Evolutionary conservation across 768 basidiomycete species (phyloP).

Genomic region (Jaapia argillacea): DNA sequence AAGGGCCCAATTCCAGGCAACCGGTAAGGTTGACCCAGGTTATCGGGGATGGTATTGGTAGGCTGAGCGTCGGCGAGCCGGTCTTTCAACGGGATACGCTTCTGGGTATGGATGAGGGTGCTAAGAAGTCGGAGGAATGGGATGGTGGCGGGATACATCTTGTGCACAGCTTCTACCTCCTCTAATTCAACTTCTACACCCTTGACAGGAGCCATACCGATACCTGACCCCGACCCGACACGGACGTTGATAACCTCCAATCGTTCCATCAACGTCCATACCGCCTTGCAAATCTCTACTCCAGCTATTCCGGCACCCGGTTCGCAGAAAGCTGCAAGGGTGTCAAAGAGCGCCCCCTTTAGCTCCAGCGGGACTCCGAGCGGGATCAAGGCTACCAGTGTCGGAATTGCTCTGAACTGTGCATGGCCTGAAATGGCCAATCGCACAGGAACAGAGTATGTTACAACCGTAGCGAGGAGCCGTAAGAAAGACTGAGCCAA

Average conservation of each 20-base stretch:
- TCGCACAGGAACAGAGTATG: slow-evolving; percentile 68
- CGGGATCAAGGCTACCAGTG: slow-evolving; percentile 69
- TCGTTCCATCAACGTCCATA: slow-evolving; percentile 81
- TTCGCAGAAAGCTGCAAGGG: slow-evolving; percentile 73
- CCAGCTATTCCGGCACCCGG: slow-evolving; percentile 67
- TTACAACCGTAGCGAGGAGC: slow-evolving; percentile 67
- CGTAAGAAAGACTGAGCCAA: slow-evolving; percentile 76
- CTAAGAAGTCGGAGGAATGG: slow-evolving; percentile 79
- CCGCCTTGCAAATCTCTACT: slow-evolving; percentile 70
- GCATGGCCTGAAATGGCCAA: slow-evolving; percentile 66
- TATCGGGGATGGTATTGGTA: slow-evolving; percentile 69
- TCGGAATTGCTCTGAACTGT: slow-evolving; percentile 74
- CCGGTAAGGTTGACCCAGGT: slow-evolving; percentile 72
- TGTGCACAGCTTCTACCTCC: slow-evolving; percentile 71
- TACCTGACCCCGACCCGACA: slow-evolving; percentile 28
- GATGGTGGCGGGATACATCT: slow-evolving; percentile 80
- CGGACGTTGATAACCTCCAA: slow-evolving; percentile 78
- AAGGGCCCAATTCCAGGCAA: slow-evolving; percentile 76
- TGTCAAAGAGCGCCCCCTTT: slow-evolving; percentile 77
- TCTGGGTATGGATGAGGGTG: slow-evolving; percentile 77
- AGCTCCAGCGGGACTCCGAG: slow-evolving; percentile 82
- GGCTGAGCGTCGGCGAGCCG: slow-evolving; percentile 48
- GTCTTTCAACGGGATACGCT: slow-evolving; percentile 53
- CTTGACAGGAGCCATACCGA: slow-evolving; percentile 46
- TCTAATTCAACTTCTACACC: slow-evolving; percentile 85